Base-by-base conservation (phyloP, 306 rosid genomes). In the Rosa persica region DNA sequence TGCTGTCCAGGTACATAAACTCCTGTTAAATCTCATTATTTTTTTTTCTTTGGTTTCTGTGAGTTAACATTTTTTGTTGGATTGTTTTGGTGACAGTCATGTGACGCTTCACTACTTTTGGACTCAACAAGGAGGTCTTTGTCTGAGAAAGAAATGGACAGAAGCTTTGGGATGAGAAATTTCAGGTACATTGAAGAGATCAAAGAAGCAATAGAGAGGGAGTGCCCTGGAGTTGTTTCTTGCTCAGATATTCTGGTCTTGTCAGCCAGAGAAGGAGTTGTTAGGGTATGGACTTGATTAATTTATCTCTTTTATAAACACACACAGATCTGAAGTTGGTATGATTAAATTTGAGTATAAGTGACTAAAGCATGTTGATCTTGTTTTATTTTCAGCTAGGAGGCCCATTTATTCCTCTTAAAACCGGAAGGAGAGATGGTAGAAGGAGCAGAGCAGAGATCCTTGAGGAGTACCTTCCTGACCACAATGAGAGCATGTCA, bases 361-460 rank as follows among this genome's bases (percentile, higher is more conserved):
- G 9, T 75, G 17, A 2, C 44, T 43, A 17, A 61, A 9, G 5
- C 25, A 52, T 36, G 52, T 79, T 73, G 7, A 22, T 27, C 51
- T 34, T 10, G 39, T 13, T 52, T 23, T 57, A 9, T 64, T 72
- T 17, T 62, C 93, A 95, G 98, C 89, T 95, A 6, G 98, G 98
- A 80, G 98, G 98, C 5, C 98, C 98, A 27, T 16, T 87, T 48
- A 91, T 95, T 57, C 89, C 91, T 68, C 91, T 95, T 1, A 95
- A 89, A 76, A 95, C 98, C 0, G 98, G 98, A 75, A 95, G 98
- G 85, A 95, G 98, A 81, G 98, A 95, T 82, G 98, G 98, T 11
- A 91, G 98, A 80, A 92, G 78, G 62, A 95, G 98, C 92, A 91
- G 98, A 84, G 96, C 94, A 9, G 97, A 91, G 13, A 81, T 91